phyloP scores from a whole-genome alignment of 495 filamentous ascomycete genomes.

The Penicillium ochrochloron region DNA sequence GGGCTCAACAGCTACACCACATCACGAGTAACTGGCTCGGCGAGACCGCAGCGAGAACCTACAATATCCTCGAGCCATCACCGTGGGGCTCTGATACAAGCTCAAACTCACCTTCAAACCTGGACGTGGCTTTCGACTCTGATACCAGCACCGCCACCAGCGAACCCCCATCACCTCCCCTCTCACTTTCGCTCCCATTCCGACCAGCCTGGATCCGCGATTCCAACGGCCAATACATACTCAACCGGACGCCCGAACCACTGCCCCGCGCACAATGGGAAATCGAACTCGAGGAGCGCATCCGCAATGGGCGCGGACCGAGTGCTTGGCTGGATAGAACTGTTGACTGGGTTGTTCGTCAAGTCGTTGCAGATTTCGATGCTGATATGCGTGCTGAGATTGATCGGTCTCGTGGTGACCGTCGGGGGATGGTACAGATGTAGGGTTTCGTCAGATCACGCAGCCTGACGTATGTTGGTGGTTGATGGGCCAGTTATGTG shows the following conservation, averaged over 20 bases:
- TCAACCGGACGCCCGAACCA: not conserved
- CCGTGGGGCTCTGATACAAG: not conserved
- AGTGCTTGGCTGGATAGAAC: constrained; percentile 12
- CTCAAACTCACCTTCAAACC: not conserved
- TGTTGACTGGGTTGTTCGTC: constrained; percentile 12
- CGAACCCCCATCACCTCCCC: not conserved
- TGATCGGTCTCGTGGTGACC: not conserved
- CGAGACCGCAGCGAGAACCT: not conserved
- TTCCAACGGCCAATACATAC: not conserved
- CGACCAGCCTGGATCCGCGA: not conserved
- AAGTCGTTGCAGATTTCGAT: not conserved
- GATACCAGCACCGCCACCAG: not conserved
- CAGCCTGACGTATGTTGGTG: not conserved
- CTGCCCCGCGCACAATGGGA: constrained; percentile 4
- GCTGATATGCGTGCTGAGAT: constrained; percentile 2
- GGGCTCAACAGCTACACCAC: not conserved
- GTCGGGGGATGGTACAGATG: not conserved
- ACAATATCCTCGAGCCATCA: not conserved
- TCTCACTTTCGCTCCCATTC: not conserved
- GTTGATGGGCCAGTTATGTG: not conserved
- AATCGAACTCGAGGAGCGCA: constrained; percentile 7
- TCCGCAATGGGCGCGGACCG: not conserved
- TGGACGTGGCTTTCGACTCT: not conserved
- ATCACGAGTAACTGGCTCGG: not conserved
- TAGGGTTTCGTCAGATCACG: not conserved